A percentile compares a stretch with the other conserved stretches of the same genome.
These are phyloP conservation scores for Erysimum cheiranthoides DNA, from an alignment of 345 rosid species.

Conservation along the genomic window DNA sequence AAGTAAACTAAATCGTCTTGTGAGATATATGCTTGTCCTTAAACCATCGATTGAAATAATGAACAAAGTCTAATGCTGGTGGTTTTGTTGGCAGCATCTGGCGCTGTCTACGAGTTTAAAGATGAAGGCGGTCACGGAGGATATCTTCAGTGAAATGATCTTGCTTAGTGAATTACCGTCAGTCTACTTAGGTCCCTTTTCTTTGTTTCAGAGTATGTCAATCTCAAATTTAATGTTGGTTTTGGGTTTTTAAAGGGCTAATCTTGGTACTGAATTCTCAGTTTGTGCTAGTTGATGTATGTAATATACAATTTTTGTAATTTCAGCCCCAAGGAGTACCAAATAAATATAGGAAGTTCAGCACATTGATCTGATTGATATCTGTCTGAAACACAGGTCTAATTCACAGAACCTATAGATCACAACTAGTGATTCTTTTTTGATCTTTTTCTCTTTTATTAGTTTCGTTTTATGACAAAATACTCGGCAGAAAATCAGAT, in stretches of 20 bases:
- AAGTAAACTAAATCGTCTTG: neutral
- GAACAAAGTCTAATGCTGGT: conserved; percentile 32
- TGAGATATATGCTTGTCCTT: neutral
- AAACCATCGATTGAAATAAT: neutral
- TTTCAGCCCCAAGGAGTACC: neutral
- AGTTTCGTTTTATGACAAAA: neutral
- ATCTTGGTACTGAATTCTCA: neutral
- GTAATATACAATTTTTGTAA: conserved; percentile 21
- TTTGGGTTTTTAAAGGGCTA: neutral
- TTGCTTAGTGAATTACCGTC: conserved; percentile 50
- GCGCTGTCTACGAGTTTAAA: conserved; percentile 77
- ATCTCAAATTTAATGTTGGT: conserved; percentile 15
- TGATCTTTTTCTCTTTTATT: too few species aligned
- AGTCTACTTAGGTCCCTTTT: conserved; percentile 3
- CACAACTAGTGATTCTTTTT: neutral
- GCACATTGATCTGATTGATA: neutral
- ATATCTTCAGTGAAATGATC: conserved; percentile 74
- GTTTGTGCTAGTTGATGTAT: neutral
- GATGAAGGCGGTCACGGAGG: conserved; percentile 84
- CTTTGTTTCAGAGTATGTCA: neutral
- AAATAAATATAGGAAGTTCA: conserved; percentile 17
- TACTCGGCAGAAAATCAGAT: neutral
- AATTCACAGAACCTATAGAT: conserved; percentile 1
- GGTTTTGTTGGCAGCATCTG: conserved; percentile 57
- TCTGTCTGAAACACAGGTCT: neutral